These are phyloP conservation scores for Theobroma cacao DNA, from an alignment of 345 rosid genomes.

Conservation along the genomic window DNA sequence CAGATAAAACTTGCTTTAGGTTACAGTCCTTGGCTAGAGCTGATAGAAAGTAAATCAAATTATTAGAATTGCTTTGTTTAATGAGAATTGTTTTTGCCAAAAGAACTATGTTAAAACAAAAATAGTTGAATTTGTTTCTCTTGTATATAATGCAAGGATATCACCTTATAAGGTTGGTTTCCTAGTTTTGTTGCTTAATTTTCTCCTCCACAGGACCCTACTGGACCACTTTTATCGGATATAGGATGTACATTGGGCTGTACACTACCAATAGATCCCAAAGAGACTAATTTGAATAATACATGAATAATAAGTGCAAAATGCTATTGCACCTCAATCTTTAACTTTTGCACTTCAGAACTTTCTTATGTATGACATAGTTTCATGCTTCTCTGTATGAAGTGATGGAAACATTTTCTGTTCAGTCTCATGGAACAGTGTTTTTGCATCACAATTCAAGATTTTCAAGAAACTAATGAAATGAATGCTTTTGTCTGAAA, in stretches of 20 bases:
- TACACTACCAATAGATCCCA: too few species aligned
- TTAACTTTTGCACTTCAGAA: not conserved
- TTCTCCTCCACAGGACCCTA: not conserved
- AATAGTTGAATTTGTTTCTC: not conserved
- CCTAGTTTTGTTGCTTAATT: too few species aligned
- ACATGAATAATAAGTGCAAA: too few species aligned
- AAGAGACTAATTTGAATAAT: too few species aligned
- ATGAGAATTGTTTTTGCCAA: too few species aligned
- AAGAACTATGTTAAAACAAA: not conserved
- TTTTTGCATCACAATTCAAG: not conserved
- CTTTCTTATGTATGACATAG: not conserved
- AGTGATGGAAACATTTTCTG: not conserved
- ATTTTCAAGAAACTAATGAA: not conserved
- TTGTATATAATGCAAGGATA: not conserved
- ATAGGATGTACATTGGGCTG: not conserved
- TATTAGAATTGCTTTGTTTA: not conserved
- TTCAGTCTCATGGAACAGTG: not conserved
- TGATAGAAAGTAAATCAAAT: not conserved
- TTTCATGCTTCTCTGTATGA: not conserved
- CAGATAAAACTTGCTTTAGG: not conserved
- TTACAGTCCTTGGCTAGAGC: not conserved
- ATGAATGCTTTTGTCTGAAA: not conserved
- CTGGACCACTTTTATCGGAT: not conserved
- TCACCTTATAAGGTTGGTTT: too few species aligned
- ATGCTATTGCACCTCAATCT: not conserved